Conservation (phyloP, 768 basidiomycete species). For the Piloderma croceum region DNA sequence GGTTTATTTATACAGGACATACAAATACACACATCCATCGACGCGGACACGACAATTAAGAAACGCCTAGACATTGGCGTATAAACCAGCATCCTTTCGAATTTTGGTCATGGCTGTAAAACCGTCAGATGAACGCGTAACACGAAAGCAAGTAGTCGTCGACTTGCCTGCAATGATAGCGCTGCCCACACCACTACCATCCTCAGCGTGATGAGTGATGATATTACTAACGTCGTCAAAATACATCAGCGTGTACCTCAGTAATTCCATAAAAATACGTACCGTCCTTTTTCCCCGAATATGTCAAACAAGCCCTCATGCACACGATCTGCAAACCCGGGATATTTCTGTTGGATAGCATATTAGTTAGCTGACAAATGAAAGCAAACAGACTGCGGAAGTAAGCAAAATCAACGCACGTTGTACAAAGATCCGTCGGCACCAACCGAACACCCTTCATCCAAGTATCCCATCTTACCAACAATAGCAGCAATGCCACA, state of each 20-base stretch:
- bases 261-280: too few relatives aligned
- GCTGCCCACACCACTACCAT: conserved; percentile 91
- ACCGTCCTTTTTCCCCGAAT: conserved; percentile 94
- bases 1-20: background rate
- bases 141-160: background rate
- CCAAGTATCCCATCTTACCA: conserved; percentile 88
- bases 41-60: background rate
- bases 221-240: conserved; percentile 53
- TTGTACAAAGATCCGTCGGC: conserved; percentile 96
- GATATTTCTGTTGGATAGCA: conserved; percentile 76
- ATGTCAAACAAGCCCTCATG: conserved; percentile 91
- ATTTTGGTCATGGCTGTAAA: conserved; percentile 81
- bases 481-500: conserved; percentile 98
- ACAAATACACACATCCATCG: background rate
- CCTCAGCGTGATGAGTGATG: conserved; percentile 78
- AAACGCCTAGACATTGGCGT: conserved; percentile 39
- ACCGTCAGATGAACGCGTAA: conserved; percentile 5
- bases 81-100: conserved; percentile 63
- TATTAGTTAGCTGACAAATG: background rate
- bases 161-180: conserved; percentile 85
- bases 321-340: conserved; percentile 87
- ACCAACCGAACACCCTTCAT: conserved; percentile 84
- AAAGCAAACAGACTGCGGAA: background rate
- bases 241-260: background rate
- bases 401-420: conserved; percentile 38